Evolutionary conservation across 257 asterid genomes (phyloP).

Genomic region (Solanum ahanhuiri): DNA sequence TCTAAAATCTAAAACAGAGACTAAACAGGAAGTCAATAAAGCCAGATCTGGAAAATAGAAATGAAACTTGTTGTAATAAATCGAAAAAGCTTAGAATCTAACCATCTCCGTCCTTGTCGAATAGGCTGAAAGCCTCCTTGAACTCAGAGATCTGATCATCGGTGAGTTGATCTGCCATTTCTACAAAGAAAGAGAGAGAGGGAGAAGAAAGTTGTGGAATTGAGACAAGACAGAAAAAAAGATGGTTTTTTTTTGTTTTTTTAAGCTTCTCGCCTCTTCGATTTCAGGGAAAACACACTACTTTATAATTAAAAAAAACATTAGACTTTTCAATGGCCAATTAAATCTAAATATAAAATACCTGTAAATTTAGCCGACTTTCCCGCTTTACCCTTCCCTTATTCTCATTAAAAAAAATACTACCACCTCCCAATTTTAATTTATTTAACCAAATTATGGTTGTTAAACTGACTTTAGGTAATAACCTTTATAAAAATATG

Average conservation of each 20-base stretch:
- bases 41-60: not conserved
- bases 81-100: not conserved
- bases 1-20: not conserved
- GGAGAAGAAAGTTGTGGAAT: not conserved
- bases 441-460: not conserved
- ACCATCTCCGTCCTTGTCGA: conserved; percentile 13
- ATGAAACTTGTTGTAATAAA: not conserved
- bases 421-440: not conserved
- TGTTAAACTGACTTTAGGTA: not conserved
- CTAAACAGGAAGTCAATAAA: not conserved
- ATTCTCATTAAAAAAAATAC: not conserved
- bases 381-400: conserved; percentile 8
- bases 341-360: not conserved
- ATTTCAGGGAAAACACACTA: not conserved
- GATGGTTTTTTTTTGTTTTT: not conserved
- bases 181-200: not conserved
- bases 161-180: conserved; percentile 8
- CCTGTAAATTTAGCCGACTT: not conserved
- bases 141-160: conserved; percentile 14
- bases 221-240: not conserved
- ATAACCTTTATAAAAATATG: no score
- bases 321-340: not conserved
- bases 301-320: not conserved
- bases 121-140: conserved; percentile 9
- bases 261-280: not conserved